phyloP scores from a whole-genome alignment of 306 rosid genomes.

The Sophora flavescens region DNA sequence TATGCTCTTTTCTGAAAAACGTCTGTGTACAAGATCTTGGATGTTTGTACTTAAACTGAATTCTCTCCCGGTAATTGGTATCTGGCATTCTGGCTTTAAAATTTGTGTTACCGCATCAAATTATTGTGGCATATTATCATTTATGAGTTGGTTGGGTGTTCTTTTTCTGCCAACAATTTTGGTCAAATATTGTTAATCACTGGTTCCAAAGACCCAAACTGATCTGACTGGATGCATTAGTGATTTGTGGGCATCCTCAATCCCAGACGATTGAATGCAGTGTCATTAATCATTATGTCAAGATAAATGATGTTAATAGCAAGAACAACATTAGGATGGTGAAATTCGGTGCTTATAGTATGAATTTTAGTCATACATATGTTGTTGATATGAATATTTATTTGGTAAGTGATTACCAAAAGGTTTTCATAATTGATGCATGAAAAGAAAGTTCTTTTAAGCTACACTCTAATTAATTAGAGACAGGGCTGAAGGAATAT shows the following conservation, averaged over 20 bases:
- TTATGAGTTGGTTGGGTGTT: not conserved
- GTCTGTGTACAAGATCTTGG: constrained; percentile 16
- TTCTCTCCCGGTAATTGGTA: constrained; percentile 3
- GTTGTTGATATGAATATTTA: not conserved
- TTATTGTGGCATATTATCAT: constrained; percentile 18
- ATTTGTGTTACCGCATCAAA: constrained; percentile 11
- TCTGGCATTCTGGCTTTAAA: constrained; percentile 4
- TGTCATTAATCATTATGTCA: too few relatives aligned
- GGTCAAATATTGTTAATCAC: not conserved
- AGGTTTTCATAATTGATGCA: not conserved
- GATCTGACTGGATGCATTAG: not conserved
- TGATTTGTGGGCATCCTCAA: not conserved
- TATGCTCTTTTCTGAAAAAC: constrained; percentile 19
- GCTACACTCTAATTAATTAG: not conserved
- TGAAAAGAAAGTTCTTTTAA: not conserved
- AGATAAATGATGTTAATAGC: not conserved
- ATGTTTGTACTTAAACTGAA: constrained; percentile 27
- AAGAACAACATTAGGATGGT: not conserved
- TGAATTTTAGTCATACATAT: not conserved
- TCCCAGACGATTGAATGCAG: not conserved
- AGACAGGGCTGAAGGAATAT: not conserved
- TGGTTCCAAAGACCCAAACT: not conserved
- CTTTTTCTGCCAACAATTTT: not conserved
- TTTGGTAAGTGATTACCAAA: not conserved
- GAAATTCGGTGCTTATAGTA: too few relatives aligned